Evolutionary conservation across 2,329 filamentous ascomycete species (phyloP).

Genomic region (Fusarium marasasianum): DNA sequence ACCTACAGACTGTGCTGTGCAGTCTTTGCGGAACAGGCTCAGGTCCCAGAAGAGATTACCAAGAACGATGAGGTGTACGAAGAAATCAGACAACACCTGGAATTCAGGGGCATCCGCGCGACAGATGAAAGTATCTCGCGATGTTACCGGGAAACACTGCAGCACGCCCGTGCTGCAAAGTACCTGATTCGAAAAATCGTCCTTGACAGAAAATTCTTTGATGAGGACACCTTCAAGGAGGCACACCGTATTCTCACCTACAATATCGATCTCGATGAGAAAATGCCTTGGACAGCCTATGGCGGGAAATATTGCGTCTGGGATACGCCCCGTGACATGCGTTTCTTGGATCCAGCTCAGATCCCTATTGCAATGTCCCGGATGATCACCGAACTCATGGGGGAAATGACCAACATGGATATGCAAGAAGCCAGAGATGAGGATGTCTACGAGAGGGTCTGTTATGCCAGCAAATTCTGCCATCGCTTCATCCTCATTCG

Average conservation of each 20-base stretch:
- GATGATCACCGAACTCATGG: constrained; percentile 27
- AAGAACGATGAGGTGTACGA: neutral
- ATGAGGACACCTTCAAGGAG: constrained; percentile 34
- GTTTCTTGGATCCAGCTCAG: neutral
- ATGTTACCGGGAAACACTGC: constrained; percentile 13
- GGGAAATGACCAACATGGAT: constrained; percentile 16
- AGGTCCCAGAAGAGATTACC: neutral
- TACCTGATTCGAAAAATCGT: constrained; percentile 25
- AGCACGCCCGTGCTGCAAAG: constrained; percentile 15
- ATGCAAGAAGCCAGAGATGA: too few species aligned
- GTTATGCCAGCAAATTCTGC: constrained; percentile 38
- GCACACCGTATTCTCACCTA: constrained; percentile 38
- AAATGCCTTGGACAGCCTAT: constrained; percentile 7
- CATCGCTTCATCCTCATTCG: constrained; percentile 48
- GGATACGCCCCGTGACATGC: constrained; percentile 6
- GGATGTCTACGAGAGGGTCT: neutral
- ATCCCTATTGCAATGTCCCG: constrained; percentile 38
- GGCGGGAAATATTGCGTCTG: constrained; percentile 39
- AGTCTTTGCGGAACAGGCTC: neutral
- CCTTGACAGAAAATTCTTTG: neutral
- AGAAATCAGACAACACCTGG: neutral
- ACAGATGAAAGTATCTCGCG: neutral
- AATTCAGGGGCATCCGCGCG: neutral
- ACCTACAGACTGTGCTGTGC: neutral
- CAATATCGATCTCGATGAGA: neutral